Conservation (phyloP, 1,284 basidiomycete genomes). For the Xerocomus nothofagi region DNA sequence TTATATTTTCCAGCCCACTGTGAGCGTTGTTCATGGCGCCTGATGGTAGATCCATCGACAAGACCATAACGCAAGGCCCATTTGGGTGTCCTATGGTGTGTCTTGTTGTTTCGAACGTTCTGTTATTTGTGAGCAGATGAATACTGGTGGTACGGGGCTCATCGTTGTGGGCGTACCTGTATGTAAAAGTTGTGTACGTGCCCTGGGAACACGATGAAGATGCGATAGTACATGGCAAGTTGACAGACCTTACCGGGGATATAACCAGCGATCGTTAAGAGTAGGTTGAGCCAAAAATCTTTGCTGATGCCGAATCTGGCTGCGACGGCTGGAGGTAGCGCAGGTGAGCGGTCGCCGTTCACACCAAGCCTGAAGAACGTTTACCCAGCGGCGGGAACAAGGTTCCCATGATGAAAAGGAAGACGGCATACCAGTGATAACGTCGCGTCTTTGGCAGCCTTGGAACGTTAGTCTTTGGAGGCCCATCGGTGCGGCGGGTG, state of each 20-base stretch:
- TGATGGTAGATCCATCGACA: conserved; percentile 73
- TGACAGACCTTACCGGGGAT: conserved; percentile 65
- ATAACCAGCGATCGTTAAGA: conserved; percentile 90
- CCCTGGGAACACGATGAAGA: conserved; percentile 44
- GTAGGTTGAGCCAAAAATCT: conserved; percentile 91
- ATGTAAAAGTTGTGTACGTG: conserved; percentile 93
- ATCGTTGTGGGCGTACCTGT: conserved; percentile 49
- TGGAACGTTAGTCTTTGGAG: conserved; percentile 45
- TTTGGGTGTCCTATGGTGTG: conserved; percentile 85
- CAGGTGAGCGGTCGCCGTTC: conserved; percentile 1
- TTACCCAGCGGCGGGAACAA: conserved; percentile 85
- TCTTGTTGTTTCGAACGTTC: conserved; percentile 97
- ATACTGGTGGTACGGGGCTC: background rate
- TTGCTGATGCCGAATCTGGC: conserved; percentile 90
- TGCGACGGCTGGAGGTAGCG: conserved; percentile 70
- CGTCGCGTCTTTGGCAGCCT: conserved; percentile 66
- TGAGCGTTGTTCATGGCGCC: conserved; percentile 74
- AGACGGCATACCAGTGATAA: conserved; percentile 80
- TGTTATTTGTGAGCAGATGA: conserved; percentile 37
- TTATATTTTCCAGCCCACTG: conserved; percentile 88
- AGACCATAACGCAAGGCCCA: conserved; percentile 92
- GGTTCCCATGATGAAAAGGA: conserved; percentile 83
- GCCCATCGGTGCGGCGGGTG: conserved; percentile 30
- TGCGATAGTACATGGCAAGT: background rate
- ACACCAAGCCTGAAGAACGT: conserved; percentile 24